Conservation (phyloP, 495 filamentous ascomycete genomes). For the Annulohypoxylon moriforme region DNA sequence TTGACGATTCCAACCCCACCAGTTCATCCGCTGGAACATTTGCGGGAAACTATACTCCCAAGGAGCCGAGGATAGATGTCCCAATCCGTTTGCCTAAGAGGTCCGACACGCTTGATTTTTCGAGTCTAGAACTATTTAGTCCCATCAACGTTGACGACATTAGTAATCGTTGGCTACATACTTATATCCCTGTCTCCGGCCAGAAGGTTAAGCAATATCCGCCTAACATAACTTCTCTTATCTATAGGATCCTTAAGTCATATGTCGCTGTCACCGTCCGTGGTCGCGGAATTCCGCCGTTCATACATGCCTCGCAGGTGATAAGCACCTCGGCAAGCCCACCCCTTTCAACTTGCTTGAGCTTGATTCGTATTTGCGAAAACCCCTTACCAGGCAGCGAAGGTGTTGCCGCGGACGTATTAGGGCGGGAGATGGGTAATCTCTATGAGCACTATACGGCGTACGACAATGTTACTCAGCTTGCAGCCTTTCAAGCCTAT, state of each 20-base stretch:
- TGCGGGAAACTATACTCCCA: not conserved
- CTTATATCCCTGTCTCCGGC: slow-evolving; percentile 55
- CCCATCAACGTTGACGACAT: slow-evolving; percentile 59
- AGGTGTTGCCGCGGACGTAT: slow-evolving; percentile 43
- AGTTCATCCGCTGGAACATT: slow-evolving; percentile 13
- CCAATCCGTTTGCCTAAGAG: not conserved
- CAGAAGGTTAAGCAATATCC: slow-evolving; percentile 57
- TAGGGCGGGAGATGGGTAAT: slow-evolving; percentile 56
- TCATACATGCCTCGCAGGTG: slow-evolving; percentile 55
- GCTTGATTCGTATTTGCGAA: slow-evolving; percentile 57
- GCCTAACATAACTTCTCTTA: slow-evolving; percentile 47
- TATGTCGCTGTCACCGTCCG: slow-evolving; percentile 54
- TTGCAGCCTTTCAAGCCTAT: slow-evolving; percentile 62
- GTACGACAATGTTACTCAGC: slow-evolving; percentile 52
- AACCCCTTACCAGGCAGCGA: slow-evolving; percentile 55
- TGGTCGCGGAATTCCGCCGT: slow-evolving; percentile 54
- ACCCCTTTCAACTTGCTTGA: slow-evolving; percentile 58
- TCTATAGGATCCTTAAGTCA: slow-evolving; percentile 58
- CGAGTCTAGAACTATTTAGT: slow-evolving; percentile 51
- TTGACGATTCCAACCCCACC: not conserved
- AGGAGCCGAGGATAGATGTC: not conserved
- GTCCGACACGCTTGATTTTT: slow-evolving; percentile 41
- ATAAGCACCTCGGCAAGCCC: slow-evolving; percentile 29
- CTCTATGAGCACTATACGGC: slow-evolving; percentile 47
- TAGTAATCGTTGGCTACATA: slow-evolving; percentile 59